Percentiles rank a stretch among this genome's conserved stretches.
These are phyloP conservation scores for Seminavis robusta DNA, from an alignment of 108 stramenopile genomes.

Conservation along the genomic window DNA sequence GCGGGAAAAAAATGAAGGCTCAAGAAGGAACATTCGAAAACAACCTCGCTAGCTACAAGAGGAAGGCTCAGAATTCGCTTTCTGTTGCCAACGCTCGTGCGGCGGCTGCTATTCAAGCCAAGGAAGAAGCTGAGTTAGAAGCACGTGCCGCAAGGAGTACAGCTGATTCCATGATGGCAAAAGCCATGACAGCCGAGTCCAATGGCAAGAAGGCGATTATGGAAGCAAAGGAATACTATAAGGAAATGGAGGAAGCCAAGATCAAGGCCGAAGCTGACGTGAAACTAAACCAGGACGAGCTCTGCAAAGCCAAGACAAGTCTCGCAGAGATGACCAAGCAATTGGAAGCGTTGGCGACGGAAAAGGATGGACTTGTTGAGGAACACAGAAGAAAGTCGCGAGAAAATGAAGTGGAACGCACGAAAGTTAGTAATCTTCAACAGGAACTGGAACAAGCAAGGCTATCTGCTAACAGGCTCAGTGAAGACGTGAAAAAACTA, in stretches of 20 bases:
- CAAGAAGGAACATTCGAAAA: constrained; percentile 57
- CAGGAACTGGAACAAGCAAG: constrained; percentile 19
- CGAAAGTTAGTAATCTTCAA: constrained; percentile 31
- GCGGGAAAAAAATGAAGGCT: constrained; percentile 38
- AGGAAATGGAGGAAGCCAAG: constrained; percentile 27
- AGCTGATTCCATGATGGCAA: constrained; percentile 65
- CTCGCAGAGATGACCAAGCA: not conserved
- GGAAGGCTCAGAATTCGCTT: constrained; percentile 79
- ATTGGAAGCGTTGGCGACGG: not conserved
- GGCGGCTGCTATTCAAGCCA: constrained; percentile 77
- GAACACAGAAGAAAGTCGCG: not conserved
- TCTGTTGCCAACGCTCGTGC: constrained; percentile 69
- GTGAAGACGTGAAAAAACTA: constrained; percentile 26
- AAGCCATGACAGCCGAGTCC: constrained; percentile 55
- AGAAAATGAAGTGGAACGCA: not conserved
- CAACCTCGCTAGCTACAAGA: constrained; percentile 75
- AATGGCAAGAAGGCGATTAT: constrained; percentile 50
- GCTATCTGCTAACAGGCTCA: constrained; percentile 11
- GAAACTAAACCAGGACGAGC: not conserved
- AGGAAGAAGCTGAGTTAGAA: constrained; percentile 84
- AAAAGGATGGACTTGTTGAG: not conserved
- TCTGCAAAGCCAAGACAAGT: not conserved
- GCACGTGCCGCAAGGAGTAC: constrained; percentile 69
- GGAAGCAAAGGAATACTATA: constrained; percentile 36
- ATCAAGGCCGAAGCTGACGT: not conserved